These are phyloP conservation scores for Aspergillus funiculosus DNA, from an alignment of 495 filamentous ascomycete species.

Conservation along the genomic window DNA sequence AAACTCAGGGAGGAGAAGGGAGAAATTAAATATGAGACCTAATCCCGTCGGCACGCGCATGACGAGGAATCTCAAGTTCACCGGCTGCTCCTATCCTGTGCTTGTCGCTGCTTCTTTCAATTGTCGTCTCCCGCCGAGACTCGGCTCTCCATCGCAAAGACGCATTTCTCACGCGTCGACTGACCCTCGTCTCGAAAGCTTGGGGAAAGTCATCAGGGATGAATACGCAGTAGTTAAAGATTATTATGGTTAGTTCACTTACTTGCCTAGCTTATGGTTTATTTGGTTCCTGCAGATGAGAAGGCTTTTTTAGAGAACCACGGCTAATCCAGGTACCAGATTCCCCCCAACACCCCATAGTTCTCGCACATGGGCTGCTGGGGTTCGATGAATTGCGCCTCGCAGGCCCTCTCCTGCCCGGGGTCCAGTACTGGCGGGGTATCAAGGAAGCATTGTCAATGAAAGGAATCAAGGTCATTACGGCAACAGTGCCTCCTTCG, in stretches of 20 bases:
- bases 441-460: constrained; percentile 71
- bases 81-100: background rate
- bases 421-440: constrained; percentile 87
- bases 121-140: constrained; percentile 6
- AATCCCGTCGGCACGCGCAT: constrained; percentile 7
- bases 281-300: no score
- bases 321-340: constrained; percentile 27
- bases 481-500: constrained; percentile 70
- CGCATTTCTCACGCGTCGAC: constrained; percentile 12
- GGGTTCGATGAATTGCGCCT: constrained; percentile 83
- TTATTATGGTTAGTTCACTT: constrained; percentile 58
- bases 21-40: constrained; percentile 6
- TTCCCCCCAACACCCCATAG: constrained; percentile 63
- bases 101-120: background rate
- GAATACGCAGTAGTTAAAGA: constrained; percentile 69
- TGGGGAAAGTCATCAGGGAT: constrained; percentile 66
- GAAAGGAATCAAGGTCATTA: constrained; percentile 74
- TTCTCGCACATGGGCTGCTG: constrained; percentile 84
- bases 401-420: constrained; percentile 62
- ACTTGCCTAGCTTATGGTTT: background rate
- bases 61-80: background rate
- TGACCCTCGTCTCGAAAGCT: constrained; percentile 55
- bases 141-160: constrained; percentile 11
- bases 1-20: background rate
- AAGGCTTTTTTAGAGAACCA: no score